Percentiles rank a stretch among this genome's conserved stretches.
Conservation (phyloP, 2,329 filamentous ascomycete genomes). For the Cytospora mali region DNA sequence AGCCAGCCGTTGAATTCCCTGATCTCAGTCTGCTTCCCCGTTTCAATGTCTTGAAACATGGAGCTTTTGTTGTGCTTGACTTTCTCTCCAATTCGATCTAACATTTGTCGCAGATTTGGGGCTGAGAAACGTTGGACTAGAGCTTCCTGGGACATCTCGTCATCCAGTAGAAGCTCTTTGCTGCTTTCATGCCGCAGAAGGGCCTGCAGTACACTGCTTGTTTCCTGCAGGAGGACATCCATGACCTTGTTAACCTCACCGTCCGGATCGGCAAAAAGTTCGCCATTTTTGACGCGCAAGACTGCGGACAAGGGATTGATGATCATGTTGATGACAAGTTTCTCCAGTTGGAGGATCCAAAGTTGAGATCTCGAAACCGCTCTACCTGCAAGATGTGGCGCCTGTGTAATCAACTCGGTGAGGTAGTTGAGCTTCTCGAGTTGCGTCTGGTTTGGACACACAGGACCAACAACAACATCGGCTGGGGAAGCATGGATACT, state of each 20-base stretch:
- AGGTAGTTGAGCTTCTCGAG: conserved; percentile 40
- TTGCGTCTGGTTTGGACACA: conserved; percentile 38
- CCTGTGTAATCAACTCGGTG: conserved; percentile 44
- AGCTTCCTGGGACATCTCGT: conserved; percentile 20
- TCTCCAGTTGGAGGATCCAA: conserved; percentile 75
- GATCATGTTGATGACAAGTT: conserved; percentile 77
- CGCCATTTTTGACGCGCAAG: conserved; percentile 77
- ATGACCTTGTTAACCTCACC: conserved; percentile 60
- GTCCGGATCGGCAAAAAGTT: conserved; percentile 62
- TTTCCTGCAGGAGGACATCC: conserved; percentile 72
- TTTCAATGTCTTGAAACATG: conserved; percentile 62
- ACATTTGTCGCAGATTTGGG: conserved; percentile 45
- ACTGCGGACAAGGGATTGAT: conserved; percentile 87
- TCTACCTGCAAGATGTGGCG: conserved; percentile 47
- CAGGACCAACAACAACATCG: conserved; percentile 50
- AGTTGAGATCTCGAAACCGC: conserved; percentile 47
- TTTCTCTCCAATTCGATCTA: conserved; percentile 51
- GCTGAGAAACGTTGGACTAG: conserved; percentile 48
- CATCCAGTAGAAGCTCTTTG: conserved; percentile 40
- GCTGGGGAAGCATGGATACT: conserved; percentile 57
- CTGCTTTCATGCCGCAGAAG: conserved; percentile 63
- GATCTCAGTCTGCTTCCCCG: conserved; percentile 57
- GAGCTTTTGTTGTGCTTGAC: conserved; percentile 60
- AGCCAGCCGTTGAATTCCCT: conserved; percentile 64
- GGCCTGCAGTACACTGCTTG: conserved; percentile 69